Percentiles rank a stretch among this genome's conserved stretches.
phyloP scores from a whole-genome alignment of 345 rosid species.

The Lumnitzera littorea region DNA sequence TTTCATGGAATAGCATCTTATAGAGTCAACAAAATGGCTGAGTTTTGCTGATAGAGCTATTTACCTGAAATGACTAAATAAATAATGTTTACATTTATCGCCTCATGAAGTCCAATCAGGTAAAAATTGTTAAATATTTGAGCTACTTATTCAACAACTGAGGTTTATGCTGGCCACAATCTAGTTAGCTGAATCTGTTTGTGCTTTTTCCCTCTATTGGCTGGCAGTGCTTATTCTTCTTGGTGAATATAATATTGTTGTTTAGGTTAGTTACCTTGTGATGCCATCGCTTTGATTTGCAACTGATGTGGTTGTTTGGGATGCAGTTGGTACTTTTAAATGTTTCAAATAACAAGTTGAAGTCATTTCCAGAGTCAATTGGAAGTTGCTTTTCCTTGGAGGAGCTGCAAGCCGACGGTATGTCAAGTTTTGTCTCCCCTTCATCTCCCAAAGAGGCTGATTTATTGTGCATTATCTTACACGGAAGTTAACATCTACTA shows the following conservation, averaged over 20 bases:
- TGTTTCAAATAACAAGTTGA: constrained; percentile 82
- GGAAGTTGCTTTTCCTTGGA: constrained; percentile 94
- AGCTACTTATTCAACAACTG: too few species aligned
- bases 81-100: too few species aligned
- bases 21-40: too few species aligned
- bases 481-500: too few species aligned
- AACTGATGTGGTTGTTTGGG: constrained; percentile 14
- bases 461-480: neutral
- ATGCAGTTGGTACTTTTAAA: constrained; percentile 81
- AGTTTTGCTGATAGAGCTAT: too few species aligned
- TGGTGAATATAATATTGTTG: neutral
- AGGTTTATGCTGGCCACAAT: too few species aligned
- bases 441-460: neutral
- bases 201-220: too few species aligned
- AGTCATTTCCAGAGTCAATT: constrained; percentile 88
- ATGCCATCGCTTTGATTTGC: neutral
- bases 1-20: too few species aligned
- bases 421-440: constrained; percentile 5
- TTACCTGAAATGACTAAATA: too few species aligned
- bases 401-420: constrained; percentile 91
- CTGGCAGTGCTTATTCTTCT: neutral
- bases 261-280: neutral
- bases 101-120: too few species aligned
- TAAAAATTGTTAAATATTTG: too few species aligned
- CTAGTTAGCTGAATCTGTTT: too few species aligned